A percentile compares a stretch with the other conserved stretches of the same genome.
phyloP scores from a whole-genome alignment of 345 rosid species.

The Excoecaria agallocha region DNA sequence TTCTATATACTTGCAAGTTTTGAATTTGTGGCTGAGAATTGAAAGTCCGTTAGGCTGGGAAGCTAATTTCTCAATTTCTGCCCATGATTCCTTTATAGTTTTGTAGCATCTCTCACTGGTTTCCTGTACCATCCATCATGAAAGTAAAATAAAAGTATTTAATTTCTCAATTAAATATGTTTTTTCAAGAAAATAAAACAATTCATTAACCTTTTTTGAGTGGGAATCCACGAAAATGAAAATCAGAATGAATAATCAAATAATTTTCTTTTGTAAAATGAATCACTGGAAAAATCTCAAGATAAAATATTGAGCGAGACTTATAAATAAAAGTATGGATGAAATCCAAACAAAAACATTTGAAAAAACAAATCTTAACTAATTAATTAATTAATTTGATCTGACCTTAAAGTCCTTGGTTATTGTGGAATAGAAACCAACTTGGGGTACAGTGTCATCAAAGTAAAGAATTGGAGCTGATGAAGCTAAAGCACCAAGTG shows the following conservation, averaged over 20 bases:
- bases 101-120: slow-evolving; percentile 38
- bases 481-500: slow-evolving; percentile 27
- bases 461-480: slow-evolving; percentile 28
- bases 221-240: too few species aligned
- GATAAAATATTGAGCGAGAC: not conserved
- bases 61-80: slow-evolving; percentile 25
- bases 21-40: slow-evolving; percentile 15
- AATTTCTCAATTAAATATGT: too few species aligned
- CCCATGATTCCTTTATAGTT: slow-evolving; percentile 39
- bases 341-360: too few species aligned
- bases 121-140: slow-evolving; percentile 9
- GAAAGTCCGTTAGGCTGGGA: slow-evolving; percentile 19
- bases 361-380: too few species aligned
- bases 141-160: too few species aligned
- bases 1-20: slow-evolving; percentile 18
- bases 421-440: slow-evolving; percentile 15
- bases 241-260: too few species aligned
- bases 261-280: too few species aligned
- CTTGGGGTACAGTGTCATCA: slow-evolving; percentile 18
- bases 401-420: slow-evolving; percentile 23
- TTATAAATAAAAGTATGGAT: not conserved
- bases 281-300: too few species aligned
- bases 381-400: not conserved
- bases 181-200: too few species aligned
- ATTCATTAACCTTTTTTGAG: too few species aligned